Percentiles rank a stretch among this genome's conserved stretches.
These are phyloP conservation scores for Cytospora piceae DNA, from an alignment of 2,329 filamentous ascomycete species.

Conservation along the genomic window DNA sequence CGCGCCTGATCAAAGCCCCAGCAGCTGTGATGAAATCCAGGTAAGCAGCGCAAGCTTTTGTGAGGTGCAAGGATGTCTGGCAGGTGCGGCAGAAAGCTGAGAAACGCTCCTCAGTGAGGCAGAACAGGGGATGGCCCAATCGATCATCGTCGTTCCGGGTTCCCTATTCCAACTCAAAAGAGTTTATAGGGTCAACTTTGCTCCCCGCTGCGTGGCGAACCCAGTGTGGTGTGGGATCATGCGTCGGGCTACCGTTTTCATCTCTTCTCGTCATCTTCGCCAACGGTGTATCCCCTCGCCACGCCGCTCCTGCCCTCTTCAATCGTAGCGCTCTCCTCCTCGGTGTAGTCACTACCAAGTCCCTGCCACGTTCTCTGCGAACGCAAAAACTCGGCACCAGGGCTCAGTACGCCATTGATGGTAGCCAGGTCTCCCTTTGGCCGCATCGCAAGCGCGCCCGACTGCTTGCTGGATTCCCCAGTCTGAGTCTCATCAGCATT, in stretches of 20 bases:
- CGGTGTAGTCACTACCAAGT: slow-evolving; percentile 81
- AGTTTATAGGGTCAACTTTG: no score
- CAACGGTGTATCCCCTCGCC: slow-evolving; percentile 84
- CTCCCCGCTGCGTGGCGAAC: not conserved
- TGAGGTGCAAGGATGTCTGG: not conserved
- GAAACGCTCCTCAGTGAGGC: not conserved
- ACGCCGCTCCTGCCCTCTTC: slow-evolving; percentile 88
- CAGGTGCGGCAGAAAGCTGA: not conserved
- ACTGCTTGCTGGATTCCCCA: slow-evolving; percentile 34
- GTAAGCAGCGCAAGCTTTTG: slow-evolving; percentile 11
- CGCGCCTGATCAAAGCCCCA: slow-evolving; percentile 5
- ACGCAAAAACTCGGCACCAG: slow-evolving; percentile 84
- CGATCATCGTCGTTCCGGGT: not conserved
- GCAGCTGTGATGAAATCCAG: not conserved
- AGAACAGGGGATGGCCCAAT: not conserved
- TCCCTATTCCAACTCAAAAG: not conserved
- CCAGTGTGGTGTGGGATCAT: not conserved
- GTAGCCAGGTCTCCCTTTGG: slow-evolving; percentile 73
- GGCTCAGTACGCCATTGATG: slow-evolving; percentile 85
- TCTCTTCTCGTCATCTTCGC: slow-evolving; percentile 48
- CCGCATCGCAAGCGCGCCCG: slow-evolving; percentile 58
- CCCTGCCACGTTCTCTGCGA: slow-evolving; percentile 89
- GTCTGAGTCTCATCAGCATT: slow-evolving; percentile 22
- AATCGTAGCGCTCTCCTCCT: slow-evolving; percentile 66
- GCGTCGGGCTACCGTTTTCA: not conserved